phyloP scores from a whole-genome alignment of 2,329 filamentous ascomycete species.

The Chaetomium olivaceum region DNA sequence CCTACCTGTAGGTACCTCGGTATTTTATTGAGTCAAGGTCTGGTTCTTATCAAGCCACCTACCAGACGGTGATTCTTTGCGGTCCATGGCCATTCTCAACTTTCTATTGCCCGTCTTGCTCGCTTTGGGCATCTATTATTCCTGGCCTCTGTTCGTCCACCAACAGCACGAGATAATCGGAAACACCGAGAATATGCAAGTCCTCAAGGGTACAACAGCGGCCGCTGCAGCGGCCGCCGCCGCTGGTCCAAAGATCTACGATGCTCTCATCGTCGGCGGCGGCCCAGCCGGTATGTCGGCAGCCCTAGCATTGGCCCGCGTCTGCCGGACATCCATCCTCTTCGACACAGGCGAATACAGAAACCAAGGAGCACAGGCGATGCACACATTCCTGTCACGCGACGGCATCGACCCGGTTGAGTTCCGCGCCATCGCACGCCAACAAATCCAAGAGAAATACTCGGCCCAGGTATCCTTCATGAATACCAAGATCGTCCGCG shows the following conservation, averaged over 20 bases:
- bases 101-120: too few species aligned
- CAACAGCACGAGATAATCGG: too few species aligned
- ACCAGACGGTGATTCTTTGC: too few species aligned
- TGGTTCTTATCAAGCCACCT: too few species aligned
- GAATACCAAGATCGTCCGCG: not conserved
- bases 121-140: too few species aligned
- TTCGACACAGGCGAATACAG: conserved; percentile 54
- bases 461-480: not conserved
- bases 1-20: too few species aligned
- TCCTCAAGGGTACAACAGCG: too few species aligned
- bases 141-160: too few species aligned
- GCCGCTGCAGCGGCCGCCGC: too few species aligned
- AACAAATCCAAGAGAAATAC: conserved; percentile 41
- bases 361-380: conserved; percentile 49
- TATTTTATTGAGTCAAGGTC: too few species aligned
- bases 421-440: conserved; percentile 40
- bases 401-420: conserved; percentile 42
- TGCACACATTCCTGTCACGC: conserved; percentile 49
- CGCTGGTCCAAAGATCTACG: not conserved
- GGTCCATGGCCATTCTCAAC: too few species aligned
- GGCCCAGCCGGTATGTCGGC: conserved; percentile 54
- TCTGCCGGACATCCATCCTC: conserved; percentile 49
- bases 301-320: conserved; percentile 50
- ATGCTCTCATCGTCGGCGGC: conserved; percentile 51
- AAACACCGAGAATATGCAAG: too few species aligned